A percentile compares a stretch with the other conserved stretches of the same genome.
Evolutionary conservation across 2,329 filamentous ascomycete species (phyloP).

Genomic region (Chalaropsis thielavioides): DNA sequence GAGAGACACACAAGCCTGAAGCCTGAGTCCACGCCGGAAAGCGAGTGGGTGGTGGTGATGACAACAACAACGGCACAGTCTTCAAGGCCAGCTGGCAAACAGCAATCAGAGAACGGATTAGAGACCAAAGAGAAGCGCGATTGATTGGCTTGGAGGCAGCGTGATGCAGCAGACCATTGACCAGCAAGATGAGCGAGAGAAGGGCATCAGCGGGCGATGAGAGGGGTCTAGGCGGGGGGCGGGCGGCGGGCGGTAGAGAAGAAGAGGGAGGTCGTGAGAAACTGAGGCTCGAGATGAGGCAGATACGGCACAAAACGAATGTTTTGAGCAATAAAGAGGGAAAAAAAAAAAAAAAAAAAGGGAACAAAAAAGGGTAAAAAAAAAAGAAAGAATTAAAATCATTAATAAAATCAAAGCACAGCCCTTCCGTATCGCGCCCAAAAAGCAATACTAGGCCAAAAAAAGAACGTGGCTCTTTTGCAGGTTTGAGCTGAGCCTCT

Average conservation of each 20-base stretch:
- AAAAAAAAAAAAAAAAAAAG: background rate
- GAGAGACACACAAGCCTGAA: background rate
- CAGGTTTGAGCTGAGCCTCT: background rate
- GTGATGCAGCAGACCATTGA: background rate
- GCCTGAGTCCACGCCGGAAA: background rate
- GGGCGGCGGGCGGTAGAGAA: background rate
- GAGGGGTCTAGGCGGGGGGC: too few relatives aligned
- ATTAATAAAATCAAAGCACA: background rate
- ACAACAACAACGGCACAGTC: background rate
- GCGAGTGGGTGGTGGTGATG: background rate
- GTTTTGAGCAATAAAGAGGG: background rate
- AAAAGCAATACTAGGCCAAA: background rate
- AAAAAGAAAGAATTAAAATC: background rate
- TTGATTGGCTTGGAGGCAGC: background rate
- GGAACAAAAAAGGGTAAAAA: background rate
- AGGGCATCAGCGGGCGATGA: background rate
- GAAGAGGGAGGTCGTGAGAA: background rate
- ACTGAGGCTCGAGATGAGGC: background rate
- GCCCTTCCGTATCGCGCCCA: background rate
- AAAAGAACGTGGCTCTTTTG: background rate
- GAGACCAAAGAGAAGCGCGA: background rate
- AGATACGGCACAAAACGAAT: background rate
- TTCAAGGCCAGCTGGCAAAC: background rate
- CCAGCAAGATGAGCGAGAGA: background rate
- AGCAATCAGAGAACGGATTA: background rate